These are phyloP conservation scores for Viridothelium virens DNA, from an alignment of 495 filamentous ascomycete species.

Conservation along the genomic window DNA sequence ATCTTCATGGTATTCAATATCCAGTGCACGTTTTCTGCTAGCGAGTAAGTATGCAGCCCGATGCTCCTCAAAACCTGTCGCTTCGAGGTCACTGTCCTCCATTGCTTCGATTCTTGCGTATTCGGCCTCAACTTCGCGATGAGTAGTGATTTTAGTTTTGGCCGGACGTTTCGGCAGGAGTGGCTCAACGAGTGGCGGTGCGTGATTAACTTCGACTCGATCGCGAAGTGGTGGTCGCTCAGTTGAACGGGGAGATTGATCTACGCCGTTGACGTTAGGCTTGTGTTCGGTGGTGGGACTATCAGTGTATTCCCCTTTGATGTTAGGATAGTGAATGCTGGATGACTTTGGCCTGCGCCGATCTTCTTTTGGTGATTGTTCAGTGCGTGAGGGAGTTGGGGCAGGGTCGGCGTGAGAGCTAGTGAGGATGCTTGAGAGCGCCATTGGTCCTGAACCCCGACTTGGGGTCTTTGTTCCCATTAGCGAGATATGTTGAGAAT, in stretches of 20 bases:
- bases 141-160: conserved; percentile 3
- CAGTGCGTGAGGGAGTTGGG: conserved; percentile 27
- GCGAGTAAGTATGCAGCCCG: conserved; percentile 46
- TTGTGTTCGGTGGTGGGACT: not conserved
- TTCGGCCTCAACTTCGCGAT: conserved; percentile 51
- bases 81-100: conserved; percentile 57
- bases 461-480: conserved; percentile 46
- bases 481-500: conserved; percentile 14
- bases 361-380: conserved; percentile 43
- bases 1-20: conserved; percentile 22
- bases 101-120: conserved; percentile 58
- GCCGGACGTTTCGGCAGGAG: not conserved
- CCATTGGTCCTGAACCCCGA: conserved; percentile 71
- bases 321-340: conserved; percentile 4
- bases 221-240: not conserved
- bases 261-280: not conserved
- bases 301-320: conserved; percentile 2
- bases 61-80: conserved; percentile 54
- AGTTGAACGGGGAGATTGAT: not conserved
- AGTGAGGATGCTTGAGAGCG: conserved; percentile 82
- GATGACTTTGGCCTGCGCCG: conserved; percentile 9
- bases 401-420: conserved; percentile 54
- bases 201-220: not conserved
- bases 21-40: conserved; percentile 47
- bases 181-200: not conserved